Base-by-base conservation (phyloP, 192 early-diverging fungal species). In the Backusella liffmaniae region DNA sequence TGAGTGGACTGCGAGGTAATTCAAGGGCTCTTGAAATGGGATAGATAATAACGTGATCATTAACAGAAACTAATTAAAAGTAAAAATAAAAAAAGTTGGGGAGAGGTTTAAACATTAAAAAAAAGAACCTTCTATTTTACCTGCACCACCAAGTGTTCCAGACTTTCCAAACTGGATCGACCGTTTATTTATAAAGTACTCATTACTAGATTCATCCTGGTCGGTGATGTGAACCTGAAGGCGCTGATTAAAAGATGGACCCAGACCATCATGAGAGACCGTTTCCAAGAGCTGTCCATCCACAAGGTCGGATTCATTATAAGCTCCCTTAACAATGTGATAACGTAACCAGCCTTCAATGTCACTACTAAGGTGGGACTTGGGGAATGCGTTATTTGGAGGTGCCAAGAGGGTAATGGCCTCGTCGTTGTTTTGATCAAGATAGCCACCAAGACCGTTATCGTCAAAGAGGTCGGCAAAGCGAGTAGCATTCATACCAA, bases 391-490 rank as follows among this genome's bases (percentile, higher is more conserved):
- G 18, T 84, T 82, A 73, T 94, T 88, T 6, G 79, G 86, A 8
- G 93, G 93, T 21, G 87, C 93, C 41, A 94, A 86, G 42, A 94
- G 83, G 1, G 93, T 94, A 65, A 87, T 85, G 71, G 84, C 79
- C 29, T 83, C 74, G 53, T 81, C 77, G 12, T 86, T 81, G 3
- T 86, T 72, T 32, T 86, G 85, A 62, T 93, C 88, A 34, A 94
- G 83, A 73, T 91, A 91, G 72, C 79, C 53, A 21, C 68, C 79
- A 36, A 93, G 80, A 12, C 87, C 88, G 21, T 84, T 74, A 37
- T 89, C 81, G 39, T 89, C 86, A 66, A 93, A 70, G 5, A 84
- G 80, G 7, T 83, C 76, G 13, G 88, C 87, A 82, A 94, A 92
- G 37, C 75, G 79, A 9, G 91, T 92, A 1, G 91, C 89, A 72